phyloP scores from a whole-genome alignment of 495 filamentous ascomycete genomes.

The Aspergillus sclerotioniger region DNA sequence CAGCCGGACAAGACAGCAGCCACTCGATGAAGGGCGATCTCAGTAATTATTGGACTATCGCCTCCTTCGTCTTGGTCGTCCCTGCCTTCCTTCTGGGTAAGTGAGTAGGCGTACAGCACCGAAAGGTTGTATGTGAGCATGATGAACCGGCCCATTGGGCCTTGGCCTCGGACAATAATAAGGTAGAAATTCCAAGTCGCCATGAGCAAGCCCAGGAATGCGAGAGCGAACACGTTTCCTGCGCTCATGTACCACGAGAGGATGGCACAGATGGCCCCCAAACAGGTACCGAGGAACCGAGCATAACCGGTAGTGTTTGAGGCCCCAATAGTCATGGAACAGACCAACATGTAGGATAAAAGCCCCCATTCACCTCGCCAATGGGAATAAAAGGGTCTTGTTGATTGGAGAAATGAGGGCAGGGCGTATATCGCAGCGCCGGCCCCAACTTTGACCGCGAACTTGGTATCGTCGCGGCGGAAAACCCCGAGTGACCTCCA shows the following conservation, averaged over 20 bases:
- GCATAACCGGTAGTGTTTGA: constrained; percentile 87
- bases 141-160: constrained; percentile 88
- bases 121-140: constrained; percentile 97
- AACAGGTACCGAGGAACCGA: constrained; percentile 82
- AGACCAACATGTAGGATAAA: constrained; percentile 96
- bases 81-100: constrained; percentile 70
- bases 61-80: constrained; percentile 82
- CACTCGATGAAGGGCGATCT: constrained; percentile 89
- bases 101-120: constrained; percentile 88
- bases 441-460: constrained; percentile 87
- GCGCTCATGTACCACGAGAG: constrained; percentile 71
- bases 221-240: constrained; percentile 70
- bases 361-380: constrained; percentile 98
- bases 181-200: constrained; percentile 83
- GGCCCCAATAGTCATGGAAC: constrained; percentile 93
- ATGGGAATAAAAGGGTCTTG: constrained; percentile 74
- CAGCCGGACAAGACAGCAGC: constrained; percentile 84
- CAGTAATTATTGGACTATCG: constrained; percentile 72
- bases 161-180: constrained; percentile 78
- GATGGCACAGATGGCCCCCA: constrained; percentile 75
- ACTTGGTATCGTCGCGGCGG: constrained; percentile 67
- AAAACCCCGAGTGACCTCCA: constrained; percentile 60
- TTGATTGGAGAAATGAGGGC: constrained; percentile 76
- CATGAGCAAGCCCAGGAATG: constrained; percentile 76
- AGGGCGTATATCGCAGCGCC: constrained; percentile 86